These are phyloP conservation scores for Trametopsis cervina DNA, from an alignment of 768 basidiomycete genomes.

Conservation along the genomic window DNA sequence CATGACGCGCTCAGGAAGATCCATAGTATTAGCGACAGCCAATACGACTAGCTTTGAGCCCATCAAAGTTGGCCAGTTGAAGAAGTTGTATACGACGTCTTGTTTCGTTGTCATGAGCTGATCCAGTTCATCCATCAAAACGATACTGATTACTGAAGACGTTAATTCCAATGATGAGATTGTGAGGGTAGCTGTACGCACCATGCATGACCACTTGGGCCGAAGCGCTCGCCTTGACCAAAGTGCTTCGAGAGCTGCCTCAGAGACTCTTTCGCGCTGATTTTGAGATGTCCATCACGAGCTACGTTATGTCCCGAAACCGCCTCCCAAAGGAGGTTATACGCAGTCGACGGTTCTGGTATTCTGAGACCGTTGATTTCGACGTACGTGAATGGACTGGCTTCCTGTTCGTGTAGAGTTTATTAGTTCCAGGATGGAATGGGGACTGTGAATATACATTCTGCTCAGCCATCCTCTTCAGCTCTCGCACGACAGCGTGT, in stretches of 20 bases:
- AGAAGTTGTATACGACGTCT: slow-evolving; percentile 98
- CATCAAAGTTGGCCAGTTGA: slow-evolving; percentile 95
- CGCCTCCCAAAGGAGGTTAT: slow-evolving; percentile 87
- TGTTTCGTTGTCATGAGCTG: slow-evolving; percentile 94
- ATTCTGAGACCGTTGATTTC: slow-evolving; percentile 96
- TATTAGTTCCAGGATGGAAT: neutral
- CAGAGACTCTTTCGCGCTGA: slow-evolving; percentile 77
- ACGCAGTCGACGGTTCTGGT: slow-evolving; percentile 89
- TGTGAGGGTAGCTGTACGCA: slow-evolving; percentile 33
- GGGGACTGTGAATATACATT: slow-evolving; percentile 37
- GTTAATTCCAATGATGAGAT: neutral
- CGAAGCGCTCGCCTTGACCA: slow-evolving; percentile 48
- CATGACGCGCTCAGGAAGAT: slow-evolving; percentile 92
- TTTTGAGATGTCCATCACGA: slow-evolving; percentile 54
- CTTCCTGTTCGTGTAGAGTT: slow-evolving; percentile 51
- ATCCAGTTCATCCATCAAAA: slow-evolving; percentile 98
- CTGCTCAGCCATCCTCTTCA: slow-evolving; percentile 82
- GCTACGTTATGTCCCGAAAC: slow-evolving; percentile 73
- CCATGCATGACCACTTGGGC: slow-evolving; percentile 88
- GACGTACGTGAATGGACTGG: slow-evolving; percentile 90
- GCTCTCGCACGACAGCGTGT: slow-evolving; percentile 83
- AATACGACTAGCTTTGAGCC: slow-evolving; percentile 89
- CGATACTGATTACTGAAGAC: slow-evolving; percentile 51
- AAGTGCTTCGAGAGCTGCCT: slow-evolving; percentile 77
- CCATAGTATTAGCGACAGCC: slow-evolving; percentile 98